Evolutionary conservation across 1,284 basidiomycete species (phyloP).

Genomic region (Moesziomyces antarcticus): DNA sequence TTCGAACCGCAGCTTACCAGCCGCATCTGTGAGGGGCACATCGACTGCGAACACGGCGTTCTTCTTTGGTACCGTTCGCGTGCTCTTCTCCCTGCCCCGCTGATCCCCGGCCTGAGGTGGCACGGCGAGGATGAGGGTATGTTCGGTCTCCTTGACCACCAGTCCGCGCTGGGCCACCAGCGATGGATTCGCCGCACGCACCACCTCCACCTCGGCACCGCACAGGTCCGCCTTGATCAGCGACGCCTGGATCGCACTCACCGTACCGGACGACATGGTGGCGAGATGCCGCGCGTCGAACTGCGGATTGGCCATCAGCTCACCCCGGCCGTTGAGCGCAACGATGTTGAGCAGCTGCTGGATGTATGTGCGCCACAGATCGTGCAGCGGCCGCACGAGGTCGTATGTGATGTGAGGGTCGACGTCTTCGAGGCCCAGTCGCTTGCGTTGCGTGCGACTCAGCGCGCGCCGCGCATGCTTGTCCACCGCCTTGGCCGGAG

Average conservation of each 20-base stretch:
- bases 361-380: slow-evolving; percentile 49
- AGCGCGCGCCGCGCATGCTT: slow-evolving; percentile 17
- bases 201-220: slow-evolving; percentile 46
- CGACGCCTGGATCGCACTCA: slow-evolving; percentile 37
- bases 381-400: slow-evolving; percentile 38
- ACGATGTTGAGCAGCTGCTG: slow-evolving; percentile 50
- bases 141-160: slow-evolving; percentile 47
- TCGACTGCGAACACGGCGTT: slow-evolving; percentile 43
- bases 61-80: slow-evolving; percentile 45
- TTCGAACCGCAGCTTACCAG: slow-evolving; percentile 30
- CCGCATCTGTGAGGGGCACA: slow-evolving; percentile 27
- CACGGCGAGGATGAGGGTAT: slow-evolving; percentile 33
- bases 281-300: slow-evolving; percentile 25
- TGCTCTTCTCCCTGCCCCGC: background rate
- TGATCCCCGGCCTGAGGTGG: background rate
- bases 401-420: slow-evolving; percentile 39
- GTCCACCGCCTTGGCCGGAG: slow-evolving; percentile 35
- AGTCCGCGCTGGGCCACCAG: slow-evolving; percentile 38
- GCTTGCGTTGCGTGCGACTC: slow-evolving; percentile 39
- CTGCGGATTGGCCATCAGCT: slow-evolving; percentile 30
- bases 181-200: slow-evolving; percentile 42
- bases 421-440: slow-evolving; percentile 32
- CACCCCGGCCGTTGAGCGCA: slow-evolving; percentile 27
- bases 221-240: slow-evolving; percentile 52
- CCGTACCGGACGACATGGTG: slow-evolving; percentile 38